phyloP scores from a whole-genome alignment of 331 rosid species.

The Malus hybrid region DNA sequence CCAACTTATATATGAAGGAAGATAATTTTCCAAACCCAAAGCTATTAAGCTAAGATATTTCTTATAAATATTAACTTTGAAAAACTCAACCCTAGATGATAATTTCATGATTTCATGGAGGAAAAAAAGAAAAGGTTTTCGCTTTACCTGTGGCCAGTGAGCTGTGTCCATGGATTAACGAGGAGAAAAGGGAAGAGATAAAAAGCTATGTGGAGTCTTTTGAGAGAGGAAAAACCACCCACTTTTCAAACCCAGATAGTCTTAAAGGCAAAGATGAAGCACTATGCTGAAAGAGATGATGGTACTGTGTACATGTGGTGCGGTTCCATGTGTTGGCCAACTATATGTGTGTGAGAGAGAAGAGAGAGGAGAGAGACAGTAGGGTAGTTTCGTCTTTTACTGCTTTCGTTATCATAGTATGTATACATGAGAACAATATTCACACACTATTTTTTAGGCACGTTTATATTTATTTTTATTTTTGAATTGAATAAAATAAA shows the following conservation, averaged over 20 bases:
- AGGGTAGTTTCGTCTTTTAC: slow-evolving; percentile 30
- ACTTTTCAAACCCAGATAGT: slow-evolving; percentile 48
- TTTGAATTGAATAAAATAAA: too few relatives aligned
- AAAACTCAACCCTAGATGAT: slow-evolving; percentile 14
- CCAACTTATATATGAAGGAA: slow-evolving; percentile 17
- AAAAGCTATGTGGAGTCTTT: slow-evolving; percentile 50
- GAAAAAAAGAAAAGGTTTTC: slow-evolving; percentile 25
- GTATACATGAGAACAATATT: not conserved
- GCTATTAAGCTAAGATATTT: slow-evolving; percentile 10
- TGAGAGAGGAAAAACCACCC: slow-evolving; percentile 23
- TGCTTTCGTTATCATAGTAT: not conserved
- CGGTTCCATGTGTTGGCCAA: slow-evolving; percentile 66
- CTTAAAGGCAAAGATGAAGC: slow-evolving; percentile 46
- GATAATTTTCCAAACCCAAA: slow-evolving; percentile 16
- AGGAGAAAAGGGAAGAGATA: slow-evolving; percentile 15
- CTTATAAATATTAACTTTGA: slow-evolving; percentile 12
- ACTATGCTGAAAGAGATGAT: slow-evolving; percentile 21
- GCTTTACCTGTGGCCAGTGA: slow-evolving; percentile 97
- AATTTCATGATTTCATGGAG: slow-evolving; percentile 45
- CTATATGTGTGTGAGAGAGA: slow-evolving; percentile 34
- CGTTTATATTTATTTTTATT: too few relatives aligned
- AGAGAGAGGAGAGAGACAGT: slow-evolving; percentile 8
- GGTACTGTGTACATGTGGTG: slow-evolving; percentile 19
- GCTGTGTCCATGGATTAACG: slow-evolving; percentile 80
- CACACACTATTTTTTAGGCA: too few relatives aligned